These are phyloP conservation scores for Glomus cerebriforme DNA, from an alignment of 192 early-diverging fungal genomes.

Conservation along the genomic window DNA sequence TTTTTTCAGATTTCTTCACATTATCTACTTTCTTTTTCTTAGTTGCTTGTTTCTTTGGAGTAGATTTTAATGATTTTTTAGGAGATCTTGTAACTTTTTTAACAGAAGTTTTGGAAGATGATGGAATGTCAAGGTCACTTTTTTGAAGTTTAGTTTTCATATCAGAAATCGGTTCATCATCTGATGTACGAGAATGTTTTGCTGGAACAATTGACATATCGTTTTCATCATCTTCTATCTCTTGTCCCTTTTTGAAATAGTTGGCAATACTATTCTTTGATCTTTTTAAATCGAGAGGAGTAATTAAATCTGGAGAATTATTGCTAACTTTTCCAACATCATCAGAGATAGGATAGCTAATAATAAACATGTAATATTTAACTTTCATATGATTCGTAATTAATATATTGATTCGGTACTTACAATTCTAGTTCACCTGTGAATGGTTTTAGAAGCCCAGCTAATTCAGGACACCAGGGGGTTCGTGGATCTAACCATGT, in stretches of 20 bases:
- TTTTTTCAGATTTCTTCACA: not conserved
- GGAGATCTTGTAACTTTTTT: not conserved
- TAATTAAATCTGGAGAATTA: constrained; percentile 48
- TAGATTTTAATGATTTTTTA: not conserved
- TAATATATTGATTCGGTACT: not conserved
- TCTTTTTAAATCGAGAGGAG: constrained; percentile 41
- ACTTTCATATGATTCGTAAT: not conserved
- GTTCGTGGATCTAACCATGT: constrained; percentile 51
- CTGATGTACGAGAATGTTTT: not conserved
- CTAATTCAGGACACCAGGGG: constrained; percentile 40
- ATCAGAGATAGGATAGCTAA: constrained; percentile 53
- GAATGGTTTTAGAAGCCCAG: constrained; percentile 48
- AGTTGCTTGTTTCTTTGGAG: not conserved
- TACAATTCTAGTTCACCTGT: constrained; percentile 42
- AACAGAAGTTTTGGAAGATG: not conserved
- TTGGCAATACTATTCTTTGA: not conserved
- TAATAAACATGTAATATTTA: not conserved
- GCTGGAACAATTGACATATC: not conserved
- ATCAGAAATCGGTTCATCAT: not conserved
- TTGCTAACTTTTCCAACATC: constrained; percentile 49
- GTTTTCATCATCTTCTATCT: not conserved
- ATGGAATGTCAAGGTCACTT: not conserved
- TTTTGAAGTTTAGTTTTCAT: not conserved
- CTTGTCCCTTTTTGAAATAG: not conserved
- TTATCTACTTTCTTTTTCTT: not conserved